Evolutionary conservation across 75 land plant species (phyloP), one percentile per base, ranked within the genome.

Genomic region (Cunninghamia lanceolata): DNA sequence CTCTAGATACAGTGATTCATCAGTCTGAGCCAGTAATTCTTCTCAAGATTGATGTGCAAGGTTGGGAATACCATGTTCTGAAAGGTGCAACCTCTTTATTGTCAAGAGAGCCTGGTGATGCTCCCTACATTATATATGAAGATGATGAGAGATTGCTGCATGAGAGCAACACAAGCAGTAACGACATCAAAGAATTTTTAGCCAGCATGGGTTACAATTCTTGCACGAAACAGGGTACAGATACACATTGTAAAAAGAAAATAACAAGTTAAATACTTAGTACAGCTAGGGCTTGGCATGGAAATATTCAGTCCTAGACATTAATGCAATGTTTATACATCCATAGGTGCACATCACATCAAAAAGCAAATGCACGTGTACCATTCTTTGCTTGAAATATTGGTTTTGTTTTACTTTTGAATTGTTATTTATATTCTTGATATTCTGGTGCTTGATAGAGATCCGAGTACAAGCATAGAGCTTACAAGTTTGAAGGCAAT

Each of bases 1-100:
- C 97, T 8, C 87, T 96, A 80, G 99, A 95, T 86, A 89, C 94
- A 6, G 84, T 96, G 36, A 88, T 95, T 74, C 90, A 89, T 21
- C 88, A 91, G n/a, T 75, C 89, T 6, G 87, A 88, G 77, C 89
- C 87, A 70, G 94, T 96, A 32, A 36, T 91, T 70, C 86, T 96
- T 83, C 85, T 96, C 34, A 96, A 96, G 87, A 93, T 96, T n/a
- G 99, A 96, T 88, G 98, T 96, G 56, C 98, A 96, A 56, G 98
- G 96, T 14, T 93, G 96, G 94, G 99, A 96, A 86, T 91, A 91
- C 86, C 95, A 93, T 89, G 99, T 96, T 4, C 85, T 96, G 25
- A 93, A 90, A 68, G 99, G 97, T 47, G 99, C 99, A 6, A 39
- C 84, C 46, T 87, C 84, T 52, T 81, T 96, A 84, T 87, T 96